These are phyloP conservation scores for Xylaria arbuscula DNA, from an alignment of 2,329 filamentous ascomycete genomes.

Conservation along the genomic window DNA sequence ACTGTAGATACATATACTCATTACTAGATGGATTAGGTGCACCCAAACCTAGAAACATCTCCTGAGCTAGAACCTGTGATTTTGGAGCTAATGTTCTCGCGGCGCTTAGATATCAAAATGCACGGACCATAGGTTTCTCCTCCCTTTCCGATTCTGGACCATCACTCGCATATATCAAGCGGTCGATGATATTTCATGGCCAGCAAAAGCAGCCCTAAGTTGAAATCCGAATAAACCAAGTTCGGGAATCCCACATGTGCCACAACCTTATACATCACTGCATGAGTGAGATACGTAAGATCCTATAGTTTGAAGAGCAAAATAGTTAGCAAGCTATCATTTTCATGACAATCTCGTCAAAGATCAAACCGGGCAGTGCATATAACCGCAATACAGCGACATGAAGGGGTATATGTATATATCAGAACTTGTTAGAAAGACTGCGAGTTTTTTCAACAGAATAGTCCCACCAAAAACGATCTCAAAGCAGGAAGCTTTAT, in stretches of 20 bases:
- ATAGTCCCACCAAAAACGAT: not conserved
- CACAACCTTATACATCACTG: too few species aligned
- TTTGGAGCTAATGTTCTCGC: not conserved
- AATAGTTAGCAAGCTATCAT: not conserved
- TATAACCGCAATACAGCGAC: not conserved
- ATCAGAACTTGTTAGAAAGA: not conserved
- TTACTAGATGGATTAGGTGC: not conserved
- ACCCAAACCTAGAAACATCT: not conserved
- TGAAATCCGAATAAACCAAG: too few species aligned
- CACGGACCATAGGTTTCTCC: not conserved
- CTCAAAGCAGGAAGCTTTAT: too few species aligned
- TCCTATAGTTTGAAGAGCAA: too few species aligned
- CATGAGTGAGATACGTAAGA: too few species aligned
- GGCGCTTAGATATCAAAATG: conserved; percentile 3
- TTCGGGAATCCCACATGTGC: too few species aligned
- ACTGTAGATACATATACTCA: not conserved
- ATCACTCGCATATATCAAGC: not conserved
- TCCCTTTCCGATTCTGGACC: not conserved
- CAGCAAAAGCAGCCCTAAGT: not conserved
- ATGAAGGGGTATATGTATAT: not conserved
- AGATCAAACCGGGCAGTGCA: not conserved
- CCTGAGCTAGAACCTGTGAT: conserved; percentile 2
- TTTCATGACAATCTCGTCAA: not conserved
- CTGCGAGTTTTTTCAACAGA: not conserved
- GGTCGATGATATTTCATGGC: not conserved